Evolutionary conservation across 495 filamentous ascomycete genomes (phyloP).

Genomic region (Talaromyces trachyspermus): DNA sequence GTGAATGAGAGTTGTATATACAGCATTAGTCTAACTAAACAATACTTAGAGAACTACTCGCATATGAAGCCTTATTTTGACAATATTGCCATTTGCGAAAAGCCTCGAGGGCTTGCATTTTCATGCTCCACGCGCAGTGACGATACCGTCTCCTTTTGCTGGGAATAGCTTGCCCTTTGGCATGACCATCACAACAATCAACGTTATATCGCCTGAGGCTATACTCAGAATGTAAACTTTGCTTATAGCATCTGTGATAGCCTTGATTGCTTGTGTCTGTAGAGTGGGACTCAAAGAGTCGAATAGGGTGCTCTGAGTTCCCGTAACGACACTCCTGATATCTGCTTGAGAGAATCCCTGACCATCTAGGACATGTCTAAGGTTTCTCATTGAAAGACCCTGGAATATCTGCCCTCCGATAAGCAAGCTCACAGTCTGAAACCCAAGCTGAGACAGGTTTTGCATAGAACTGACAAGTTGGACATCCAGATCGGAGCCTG

Average conservation of each 20-base stretch:
- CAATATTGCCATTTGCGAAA: too few relatives aligned
- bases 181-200: neutral
- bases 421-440: neutral
- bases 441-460: conserved; percentile 5
- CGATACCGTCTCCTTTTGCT: neutral
- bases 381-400: neutral
- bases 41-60: too few relatives aligned
- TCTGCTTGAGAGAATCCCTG: neutral
- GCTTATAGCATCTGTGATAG: neutral
- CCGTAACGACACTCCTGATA: conserved; percentile 25
- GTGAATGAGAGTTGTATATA: too few relatives aligned
- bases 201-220: neutral
- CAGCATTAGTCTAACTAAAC: too few relatives aligned
- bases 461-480: conserved; percentile 5
- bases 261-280: neutral
- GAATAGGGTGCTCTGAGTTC: neutral
- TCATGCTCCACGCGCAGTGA: neutral
- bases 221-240: neutral
- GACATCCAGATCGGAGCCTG: conserved; percentile 1
- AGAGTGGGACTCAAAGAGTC: neutral
- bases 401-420: conserved; percentile 5
- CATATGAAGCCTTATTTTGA: too few relatives aligned
- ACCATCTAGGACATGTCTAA: neutral
- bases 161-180: neutral
- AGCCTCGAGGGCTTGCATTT: too few relatives aligned